Conservation (phyloP, 1,284 basidiomycete species). For the Earliella scabrosa region DNA sequence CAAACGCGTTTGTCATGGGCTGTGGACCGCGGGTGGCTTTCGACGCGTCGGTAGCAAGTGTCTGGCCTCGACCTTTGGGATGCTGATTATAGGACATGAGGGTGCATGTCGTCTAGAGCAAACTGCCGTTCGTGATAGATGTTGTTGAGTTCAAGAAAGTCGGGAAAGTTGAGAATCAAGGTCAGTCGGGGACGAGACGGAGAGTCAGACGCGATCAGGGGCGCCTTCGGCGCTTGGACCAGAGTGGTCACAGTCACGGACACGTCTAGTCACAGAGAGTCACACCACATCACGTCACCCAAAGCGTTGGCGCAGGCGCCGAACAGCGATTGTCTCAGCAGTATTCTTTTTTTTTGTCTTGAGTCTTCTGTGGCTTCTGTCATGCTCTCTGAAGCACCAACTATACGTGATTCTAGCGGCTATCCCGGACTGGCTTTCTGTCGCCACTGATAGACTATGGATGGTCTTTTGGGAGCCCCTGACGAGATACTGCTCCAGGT, state of each 20-base stretch:
- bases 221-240: not conserved
- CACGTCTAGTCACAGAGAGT: not conserved
- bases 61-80: constrained; percentile 12
- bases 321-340: too few relatives aligned
- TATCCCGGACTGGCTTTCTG: too few relatives aligned
- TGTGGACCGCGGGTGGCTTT: constrained; percentile 17
- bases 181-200: not conserved
- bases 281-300: not conserved
- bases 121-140: not conserved
- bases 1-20: constrained; percentile 11
- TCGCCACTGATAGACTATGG: too few relatives aligned
- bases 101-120: not conserved
- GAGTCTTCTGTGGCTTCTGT: too few relatives aligned
- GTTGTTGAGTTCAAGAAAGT: not conserved
- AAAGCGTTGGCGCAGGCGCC: too few relatives aligned
- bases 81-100: not conserved
- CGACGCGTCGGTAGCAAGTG: constrained; percentile 24
- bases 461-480: constrained; percentile 19
- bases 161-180: not conserved
- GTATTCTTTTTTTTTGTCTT: too few relatives aligned
- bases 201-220: not conserved
- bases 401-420: too few relatives aligned
- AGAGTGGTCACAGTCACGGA: constrained; percentile 18
- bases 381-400: too few relatives aligned
- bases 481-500: constrained; percentile 32